Conservation (phyloP, 805 yeast genomes). For the Yarrowia osloensis region DNA sequence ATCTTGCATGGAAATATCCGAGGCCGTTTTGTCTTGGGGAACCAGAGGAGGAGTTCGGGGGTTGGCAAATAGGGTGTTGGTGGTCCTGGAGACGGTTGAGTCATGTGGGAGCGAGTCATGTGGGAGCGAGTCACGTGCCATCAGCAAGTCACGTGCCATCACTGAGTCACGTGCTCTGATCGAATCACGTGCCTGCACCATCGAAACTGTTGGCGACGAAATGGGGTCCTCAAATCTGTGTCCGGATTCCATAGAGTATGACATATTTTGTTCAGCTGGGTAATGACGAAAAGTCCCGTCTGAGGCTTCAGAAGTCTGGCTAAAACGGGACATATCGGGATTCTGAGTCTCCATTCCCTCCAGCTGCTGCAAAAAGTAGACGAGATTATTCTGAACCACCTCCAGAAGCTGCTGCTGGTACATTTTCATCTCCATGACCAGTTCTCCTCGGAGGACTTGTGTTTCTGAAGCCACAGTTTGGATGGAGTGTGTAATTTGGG, state of each 20-base stretch:
- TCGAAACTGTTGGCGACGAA: not conserved
- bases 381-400: not conserved
- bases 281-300: not conserved
- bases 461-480: conserved; percentile 33
- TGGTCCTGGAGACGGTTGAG: not conserved
- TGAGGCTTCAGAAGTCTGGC: not conserved
- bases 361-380: not conserved
- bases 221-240: not conserved
- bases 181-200: too few relatives aligned
- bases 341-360: not conserved
- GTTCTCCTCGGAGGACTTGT: conserved; percentile 9
- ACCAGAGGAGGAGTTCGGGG: not conserved
- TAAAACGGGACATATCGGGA: not conserved
- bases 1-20: conserved; percentile 5
- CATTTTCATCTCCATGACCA: conserved; percentile 17
- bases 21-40: not conserved
- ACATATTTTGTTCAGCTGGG: not conserved
- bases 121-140: too few relatives aligned
- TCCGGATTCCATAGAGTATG: not conserved
- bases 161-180: too few relatives aligned
- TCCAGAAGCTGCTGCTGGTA: conserved; percentile 22
- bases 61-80: not conserved
- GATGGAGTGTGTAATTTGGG: not conserved
- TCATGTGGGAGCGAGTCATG: too few relatives aligned
- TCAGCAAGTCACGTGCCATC: too few relatives aligned